A percentile compares a stretch with the other conserved stretches of the same genome.
Conservation (phyloP, 2,329 filamentous ascomycete species). For the Aureobasidium sp. region DNA sequence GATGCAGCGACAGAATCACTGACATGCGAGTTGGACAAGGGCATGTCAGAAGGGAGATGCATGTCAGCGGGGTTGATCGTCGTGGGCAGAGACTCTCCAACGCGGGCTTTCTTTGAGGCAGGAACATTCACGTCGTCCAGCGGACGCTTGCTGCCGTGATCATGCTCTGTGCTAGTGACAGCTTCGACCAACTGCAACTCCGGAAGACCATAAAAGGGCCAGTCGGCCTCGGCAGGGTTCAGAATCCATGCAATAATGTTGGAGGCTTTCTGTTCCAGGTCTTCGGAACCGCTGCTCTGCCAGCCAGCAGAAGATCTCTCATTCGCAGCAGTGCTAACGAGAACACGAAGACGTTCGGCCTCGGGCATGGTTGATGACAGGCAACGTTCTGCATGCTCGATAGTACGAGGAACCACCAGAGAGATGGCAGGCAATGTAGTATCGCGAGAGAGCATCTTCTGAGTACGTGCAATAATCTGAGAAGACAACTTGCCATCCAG, state of each 20-base stretch:
- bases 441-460: constrained; percentile 1
- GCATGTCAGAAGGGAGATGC: constrained; percentile 27
- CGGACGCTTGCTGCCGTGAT: constrained; percentile 13
- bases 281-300: constrained; percentile 21
- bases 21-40: constrained; percentile 23
- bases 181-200: constrained; percentile 12
- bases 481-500: constrained; percentile 30
- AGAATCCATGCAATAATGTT: constrained; percentile 26
- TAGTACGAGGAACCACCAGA: constrained; percentile 35
- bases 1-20: constrained; percentile 35
- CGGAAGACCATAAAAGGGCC: constrained; percentile 18
- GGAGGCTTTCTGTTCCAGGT: constrained; percentile 23
- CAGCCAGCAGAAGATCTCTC: constrained; percentile 30
- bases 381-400: constrained; percentile 40
- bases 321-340: constrained; percentile 33
- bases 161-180: constrained; percentile 11
- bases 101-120: constrained; percentile 24
- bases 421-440: constrained; percentile 23
- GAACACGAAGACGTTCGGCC: constrained; percentile 28
- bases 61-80: constrained; percentile 30
- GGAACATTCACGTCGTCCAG: not conserved
- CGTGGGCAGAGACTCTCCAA: constrained; percentile 19
- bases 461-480: not conserved
- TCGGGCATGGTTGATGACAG: constrained; percentile 25
- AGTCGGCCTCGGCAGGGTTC: constrained; percentile 17